Evolutionary conservation across 257 asterid species (phyloP).

Genomic region (Scutellaria barbata): DNA sequence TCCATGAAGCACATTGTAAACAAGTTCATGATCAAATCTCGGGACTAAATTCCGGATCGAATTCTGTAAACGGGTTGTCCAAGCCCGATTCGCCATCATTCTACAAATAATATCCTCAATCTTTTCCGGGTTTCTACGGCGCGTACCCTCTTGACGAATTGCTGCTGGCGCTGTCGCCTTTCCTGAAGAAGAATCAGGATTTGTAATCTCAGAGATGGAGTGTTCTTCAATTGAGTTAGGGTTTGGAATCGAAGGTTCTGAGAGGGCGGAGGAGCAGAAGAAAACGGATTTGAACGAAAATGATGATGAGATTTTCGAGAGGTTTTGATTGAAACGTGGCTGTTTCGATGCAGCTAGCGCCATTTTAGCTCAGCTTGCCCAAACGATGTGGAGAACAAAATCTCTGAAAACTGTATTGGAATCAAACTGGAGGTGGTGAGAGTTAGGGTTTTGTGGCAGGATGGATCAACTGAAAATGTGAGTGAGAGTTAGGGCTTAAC

Average conservation of each 20-base stretch:
- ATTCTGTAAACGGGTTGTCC: slow-evolving; percentile 93
- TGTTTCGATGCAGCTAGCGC: slow-evolving; percentile 54
- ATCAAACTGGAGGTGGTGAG: too few relatives aligned
- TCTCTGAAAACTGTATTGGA: too few relatives aligned
- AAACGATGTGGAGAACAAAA: not conserved
- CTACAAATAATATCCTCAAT: slow-evolving; percentile 67
- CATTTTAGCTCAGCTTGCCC: slow-evolving; percentile 43
- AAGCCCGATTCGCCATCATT: slow-evolving; percentile 89
- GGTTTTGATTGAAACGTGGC: slow-evolving; percentile 38
- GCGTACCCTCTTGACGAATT: slow-evolving; percentile 47
- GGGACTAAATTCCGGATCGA: slow-evolving; percentile 78
- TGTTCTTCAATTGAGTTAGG: slow-evolving; percentile 32
- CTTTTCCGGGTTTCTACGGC: slow-evolving; percentile 53
- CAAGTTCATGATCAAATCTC: slow-evolving; percentile 68
- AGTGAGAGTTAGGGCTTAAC: slow-evolving; percentile 25
- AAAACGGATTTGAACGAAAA: slow-evolving; percentile 46
- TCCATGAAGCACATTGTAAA: slow-evolving; percentile 76
- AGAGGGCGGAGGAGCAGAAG: slow-evolving; percentile 50
- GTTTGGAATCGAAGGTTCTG: slow-evolving; percentile 30
- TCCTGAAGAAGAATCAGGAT: slow-evolving; percentile 31
- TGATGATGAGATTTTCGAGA: slow-evolving; percentile 47
- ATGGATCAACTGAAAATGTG: not conserved
- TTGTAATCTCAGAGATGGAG: slow-evolving; percentile 20
- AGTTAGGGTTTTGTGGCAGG: slow-evolving; percentile 33
- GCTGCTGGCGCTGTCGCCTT: slow-evolving; percentile 12